A percentile compares a stretch with the other conserved stretches of the same genome.
These are phyloP conservation scores for Hypoxylon intermedium DNA, from an alignment of 495 filamentous ascomycete genomes.

Conservation along the genomic window DNA sequence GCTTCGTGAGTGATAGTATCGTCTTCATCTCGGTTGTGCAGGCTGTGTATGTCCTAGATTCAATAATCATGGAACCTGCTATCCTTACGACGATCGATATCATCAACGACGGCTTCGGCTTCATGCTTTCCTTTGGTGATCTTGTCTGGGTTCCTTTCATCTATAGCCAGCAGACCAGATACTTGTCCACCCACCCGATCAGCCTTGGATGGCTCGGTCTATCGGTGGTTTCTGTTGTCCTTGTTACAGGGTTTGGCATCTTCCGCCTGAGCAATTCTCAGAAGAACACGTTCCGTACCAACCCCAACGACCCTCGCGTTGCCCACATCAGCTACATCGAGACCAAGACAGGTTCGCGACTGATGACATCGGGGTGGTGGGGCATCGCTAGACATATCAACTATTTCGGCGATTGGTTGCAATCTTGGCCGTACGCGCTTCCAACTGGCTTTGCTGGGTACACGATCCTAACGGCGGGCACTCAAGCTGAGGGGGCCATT, in stretches of 20 bases:
- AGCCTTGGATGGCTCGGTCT: slow-evolving; percentile 72
- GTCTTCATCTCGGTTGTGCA: slow-evolving; percentile 81
- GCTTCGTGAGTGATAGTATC: slow-evolving; percentile 87
- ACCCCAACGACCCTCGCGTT: slow-evolving; percentile 83
- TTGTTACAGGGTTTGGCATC: slow-evolving; percentile 77
- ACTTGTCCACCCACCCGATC: slow-evolving; percentile 82
- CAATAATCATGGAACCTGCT: slow-evolving; percentile 86
- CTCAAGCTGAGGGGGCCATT: slow-evolving; percentile 52
- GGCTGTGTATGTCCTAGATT: slow-evolving; percentile 83
- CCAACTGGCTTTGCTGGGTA: slow-evolving; percentile 90
- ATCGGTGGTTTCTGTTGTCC: slow-evolving; percentile 66
- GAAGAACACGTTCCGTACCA: slow-evolving; percentile 91
- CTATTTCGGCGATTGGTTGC: slow-evolving; percentile 96
- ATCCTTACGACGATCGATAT: slow-evolving; percentile 97
- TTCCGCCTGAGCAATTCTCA: slow-evolving; percentile 92
- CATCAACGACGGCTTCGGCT: slow-evolving; percentile 92
- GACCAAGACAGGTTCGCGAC: slow-evolving; percentile 79
- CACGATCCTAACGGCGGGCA: slow-evolving; percentile 61
- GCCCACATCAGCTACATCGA: slow-evolving; percentile 85
- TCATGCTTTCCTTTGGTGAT: slow-evolving; percentile 96
- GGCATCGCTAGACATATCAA: slow-evolving; percentile 92
- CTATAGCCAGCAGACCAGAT: slow-evolving; percentile 86
- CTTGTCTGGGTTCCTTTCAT: slow-evolving; percentile 92
- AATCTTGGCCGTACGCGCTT: slow-evolving; percentile 89
- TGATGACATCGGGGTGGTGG: slow-evolving; percentile 95